Conservation (phyloP, 306 rosid species). For the Luffa acutangula region DNA sequence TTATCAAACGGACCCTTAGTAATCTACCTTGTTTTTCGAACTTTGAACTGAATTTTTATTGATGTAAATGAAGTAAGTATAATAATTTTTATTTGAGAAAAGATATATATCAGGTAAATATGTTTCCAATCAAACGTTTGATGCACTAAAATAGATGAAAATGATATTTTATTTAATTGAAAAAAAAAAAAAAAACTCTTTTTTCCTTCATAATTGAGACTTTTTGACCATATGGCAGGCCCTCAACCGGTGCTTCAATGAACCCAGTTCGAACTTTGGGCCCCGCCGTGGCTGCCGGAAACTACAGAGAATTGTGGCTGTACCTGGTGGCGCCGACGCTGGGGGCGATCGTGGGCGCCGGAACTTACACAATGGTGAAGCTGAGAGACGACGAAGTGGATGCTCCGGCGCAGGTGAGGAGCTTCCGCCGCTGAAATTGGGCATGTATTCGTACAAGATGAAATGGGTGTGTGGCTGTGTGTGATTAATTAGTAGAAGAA, state of each 20-base stretch:
- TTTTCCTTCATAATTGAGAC: not conserved
- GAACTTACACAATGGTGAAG: slow-evolving; percentile 44
- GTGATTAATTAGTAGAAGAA: not conserved
- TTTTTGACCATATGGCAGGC: slow-evolving; percentile 27
- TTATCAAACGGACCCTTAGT: too few species aligned
- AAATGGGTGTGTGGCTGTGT: not conserved
- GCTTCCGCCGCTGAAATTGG: slow-evolving; percentile 60
- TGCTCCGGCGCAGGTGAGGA: slow-evolving; percentile 41
- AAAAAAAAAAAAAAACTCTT: not conserved
- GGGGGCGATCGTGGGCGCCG: slow-evolving; percentile 77
- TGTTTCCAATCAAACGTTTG: too few species aligned
- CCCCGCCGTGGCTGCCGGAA: slow-evolving; percentile 86
- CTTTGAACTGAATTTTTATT: too few species aligned
- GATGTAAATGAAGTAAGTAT: too few species aligned
- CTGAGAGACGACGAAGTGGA: slow-evolving; percentile 21
- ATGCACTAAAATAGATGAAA: too few species aligned
- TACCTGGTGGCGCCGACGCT: slow-evolving; percentile 76
- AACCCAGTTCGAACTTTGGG: slow-evolving; percentile 96
- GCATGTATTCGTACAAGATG: not conserved
- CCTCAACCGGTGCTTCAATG: slow-evolving; percentile 82
- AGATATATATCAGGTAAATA: too few species aligned
- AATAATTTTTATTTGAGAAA: too few species aligned
- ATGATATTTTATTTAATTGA: not conserved
- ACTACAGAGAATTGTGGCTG: slow-evolving; percentile 57
- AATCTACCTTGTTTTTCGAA: too few species aligned